Evolutionary conservation across 768 basidiomycete genomes (phyloP).

Genomic region (Lactarius pseudohatsudake): DNA sequence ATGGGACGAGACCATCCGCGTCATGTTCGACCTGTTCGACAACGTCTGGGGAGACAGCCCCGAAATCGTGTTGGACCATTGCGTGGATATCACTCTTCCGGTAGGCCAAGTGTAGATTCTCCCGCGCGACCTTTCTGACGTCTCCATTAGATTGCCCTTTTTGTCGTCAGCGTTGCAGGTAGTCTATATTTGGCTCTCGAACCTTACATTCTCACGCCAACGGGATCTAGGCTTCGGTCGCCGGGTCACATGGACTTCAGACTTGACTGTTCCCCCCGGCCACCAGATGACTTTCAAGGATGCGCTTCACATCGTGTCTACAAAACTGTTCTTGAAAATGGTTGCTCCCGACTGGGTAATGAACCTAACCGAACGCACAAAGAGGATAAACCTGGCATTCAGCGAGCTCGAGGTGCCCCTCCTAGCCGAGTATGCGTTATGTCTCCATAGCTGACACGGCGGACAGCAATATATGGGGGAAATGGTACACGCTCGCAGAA

Average conservation of each 20-base stretch:
- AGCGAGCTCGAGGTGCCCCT: conserved; percentile 43
- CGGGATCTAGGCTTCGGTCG: conserved; percentile 46
- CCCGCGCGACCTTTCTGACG: not conserved
- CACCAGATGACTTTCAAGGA: conserved; percentile 51
- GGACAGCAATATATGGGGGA: conserved; percentile 33
- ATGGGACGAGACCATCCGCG: conserved; percentile 39
- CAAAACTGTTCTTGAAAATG: conserved; percentile 40
- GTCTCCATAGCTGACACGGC: not conserved
- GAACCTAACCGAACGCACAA: conserved; percentile 38
- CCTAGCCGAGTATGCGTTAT: not conserved
- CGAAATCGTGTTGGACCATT: conserved; percentile 46
- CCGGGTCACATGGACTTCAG: conserved; percentile 49
- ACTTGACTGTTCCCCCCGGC: conserved; percentile 41
- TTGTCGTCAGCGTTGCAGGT: conserved; percentile 54
- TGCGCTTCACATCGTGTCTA: conserved; percentile 46
- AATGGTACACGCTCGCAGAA: conserved; percentile 31
- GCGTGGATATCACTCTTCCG: conserved; percentile 53
- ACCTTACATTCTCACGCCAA: not conserved
- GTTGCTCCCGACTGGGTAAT: conserved; percentile 43
- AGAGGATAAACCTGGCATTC: conserved; percentile 40
- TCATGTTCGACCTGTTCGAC: conserved; percentile 36
- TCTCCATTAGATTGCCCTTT: conserved; percentile 48
- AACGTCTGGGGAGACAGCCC: conserved; percentile 49
- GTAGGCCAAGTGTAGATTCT: conserved; percentile 35
- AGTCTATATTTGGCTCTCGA: not conserved